Conservation (phyloP, 2,329 filamentous ascomycete species). For the Fusarium secorum region DNA sequence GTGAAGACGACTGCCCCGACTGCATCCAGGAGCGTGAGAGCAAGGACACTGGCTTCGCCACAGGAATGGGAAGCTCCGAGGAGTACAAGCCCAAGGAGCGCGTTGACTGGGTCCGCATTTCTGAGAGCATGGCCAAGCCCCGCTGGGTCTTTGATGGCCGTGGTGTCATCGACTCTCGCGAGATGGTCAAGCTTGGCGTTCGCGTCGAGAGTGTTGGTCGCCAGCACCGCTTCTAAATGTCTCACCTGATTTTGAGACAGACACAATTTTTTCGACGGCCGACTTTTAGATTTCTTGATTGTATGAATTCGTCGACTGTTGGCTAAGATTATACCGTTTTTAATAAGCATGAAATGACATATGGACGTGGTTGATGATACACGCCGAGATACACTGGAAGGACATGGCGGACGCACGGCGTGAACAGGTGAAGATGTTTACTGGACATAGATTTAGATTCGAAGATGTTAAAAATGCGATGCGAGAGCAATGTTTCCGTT, state of each 20-base stretch:
- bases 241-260: constrained; percentile 5
- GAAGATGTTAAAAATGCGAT: constrained; percentile 33
- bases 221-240: constrained; percentile 51
- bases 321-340: constrained; percentile 42
- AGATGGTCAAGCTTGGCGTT: constrained; percentile 60
- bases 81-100: constrained; percentile 57
- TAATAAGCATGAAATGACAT: constrained; percentile 46
- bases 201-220: constrained; percentile 62
- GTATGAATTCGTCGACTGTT: constrained; percentile 41
- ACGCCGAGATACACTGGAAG: constrained; percentile 32
- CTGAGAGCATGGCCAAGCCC: constrained; percentile 59
- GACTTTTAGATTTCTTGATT: constrained; percentile 39
- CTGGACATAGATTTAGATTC: constrained; percentile 43
- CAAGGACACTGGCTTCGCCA: constrained; percentile 50
- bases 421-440: constrained; percentile 27
- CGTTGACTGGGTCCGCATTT: constrained; percentile 61
- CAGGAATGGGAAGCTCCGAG: constrained; percentile 53
- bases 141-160: constrained; percentile 66
- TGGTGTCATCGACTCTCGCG: constrained; percentile 58
- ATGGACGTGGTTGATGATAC: constrained; percentile 41
- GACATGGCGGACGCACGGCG: constrained; percentile 25
- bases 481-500: constrained; percentile 34
- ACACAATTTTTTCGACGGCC: constrained; percentile 25
- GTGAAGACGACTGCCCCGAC: constrained; percentile 58
- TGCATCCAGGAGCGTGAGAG: constrained; percentile 54